These are phyloP conservation scores for Penicillium pancosmium DNA, from an alignment of 495 filamentous ascomycete species.

Conservation along the genomic window DNA sequence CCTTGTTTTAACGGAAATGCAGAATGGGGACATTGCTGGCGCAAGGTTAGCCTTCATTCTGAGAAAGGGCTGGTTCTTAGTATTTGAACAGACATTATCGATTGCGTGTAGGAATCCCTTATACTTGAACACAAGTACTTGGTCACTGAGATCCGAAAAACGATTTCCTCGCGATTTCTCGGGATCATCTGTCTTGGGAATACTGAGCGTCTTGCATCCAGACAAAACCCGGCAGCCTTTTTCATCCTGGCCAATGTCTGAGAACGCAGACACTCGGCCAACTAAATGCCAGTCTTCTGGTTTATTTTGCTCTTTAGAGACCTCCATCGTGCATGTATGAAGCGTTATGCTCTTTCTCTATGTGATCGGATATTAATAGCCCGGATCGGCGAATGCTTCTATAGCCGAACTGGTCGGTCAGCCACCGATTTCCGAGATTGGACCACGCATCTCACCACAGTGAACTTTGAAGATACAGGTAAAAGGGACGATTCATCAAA, in stretches of 20 bases:
- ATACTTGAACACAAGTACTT: constrained; percentile 52
- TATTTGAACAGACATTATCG: constrained; percentile 45
- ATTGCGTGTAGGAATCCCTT: constrained; percentile 52
- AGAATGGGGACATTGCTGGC: constrained; percentile 54
- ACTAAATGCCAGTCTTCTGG: constrained; percentile 3
- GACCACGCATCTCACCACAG: background rate
- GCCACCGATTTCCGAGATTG: background rate
- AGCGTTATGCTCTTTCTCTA: background rate
- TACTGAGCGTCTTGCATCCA: constrained; percentile 50
- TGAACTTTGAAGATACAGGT: background rate
- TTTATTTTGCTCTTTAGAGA: background rate
- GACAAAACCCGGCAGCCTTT: constrained; percentile 35
- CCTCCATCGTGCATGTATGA: background rate
- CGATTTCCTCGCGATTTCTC: constrained; percentile 33
- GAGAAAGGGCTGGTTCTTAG: background rate
- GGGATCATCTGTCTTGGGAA: constrained; percentile 37
- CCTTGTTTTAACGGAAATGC: constrained; percentile 50
- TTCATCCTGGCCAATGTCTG: constrained; percentile 14
- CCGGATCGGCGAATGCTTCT: constrained; percentile 6
- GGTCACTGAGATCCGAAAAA: constrained; percentile 42
- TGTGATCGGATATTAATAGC: constrained; percentile 1
- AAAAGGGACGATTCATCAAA: too few species aligned
- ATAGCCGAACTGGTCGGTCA: background rate
- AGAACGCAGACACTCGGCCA: constrained; percentile 11
- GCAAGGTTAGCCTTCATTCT: constrained; percentile 7